Conservation (phyloP, 768 basidiomycete species). For the Pisolithus microcarpus region DNA sequence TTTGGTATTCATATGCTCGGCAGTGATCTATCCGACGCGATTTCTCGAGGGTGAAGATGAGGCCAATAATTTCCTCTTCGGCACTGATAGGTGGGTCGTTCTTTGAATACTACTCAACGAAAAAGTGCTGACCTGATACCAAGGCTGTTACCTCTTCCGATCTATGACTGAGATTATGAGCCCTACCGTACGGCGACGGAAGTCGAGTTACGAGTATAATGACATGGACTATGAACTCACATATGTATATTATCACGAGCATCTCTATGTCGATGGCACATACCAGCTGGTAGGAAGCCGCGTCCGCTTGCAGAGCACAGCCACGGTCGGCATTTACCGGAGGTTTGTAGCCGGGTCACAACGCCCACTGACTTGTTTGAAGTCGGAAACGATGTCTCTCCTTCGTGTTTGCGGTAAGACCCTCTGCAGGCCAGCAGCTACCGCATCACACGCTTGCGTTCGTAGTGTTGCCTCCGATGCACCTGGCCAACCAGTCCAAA, state of each 20-base stretch:
- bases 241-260: neutral
- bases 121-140: slow-evolving; percentile 6
- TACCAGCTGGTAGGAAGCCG: too few relatives aligned
- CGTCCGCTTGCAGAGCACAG: too few relatives aligned
- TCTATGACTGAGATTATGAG: slow-evolving; percentile 46
- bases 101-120: neutral
- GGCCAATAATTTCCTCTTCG: slow-evolving; percentile 90
- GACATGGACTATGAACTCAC: neutral
- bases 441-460: slow-evolving; percentile 3
- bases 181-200: neutral
- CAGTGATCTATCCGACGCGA: slow-evolving; percentile 77
- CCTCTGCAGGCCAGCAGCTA: slow-evolving; percentile 15
- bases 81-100: slow-evolving; percentile 61
- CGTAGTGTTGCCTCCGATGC: slow-evolving; percentile 18
- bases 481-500: slow-evolving; percentile 13
- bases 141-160: slow-evolving; percentile 63
- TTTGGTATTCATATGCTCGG: neutral
- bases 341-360: too few relatives aligned
- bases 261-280: too few relatives aligned
- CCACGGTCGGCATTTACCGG: too few relatives aligned
- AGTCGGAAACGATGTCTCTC: slow-evolving; percentile 44
- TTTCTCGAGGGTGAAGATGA: slow-evolving; percentile 93
- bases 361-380: too few relatives aligned
- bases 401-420: slow-evolving; percentile 39
- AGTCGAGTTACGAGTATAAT: neutral